Conservation (phyloP, 805 yeast species). For the Candida germanica region DNA sequence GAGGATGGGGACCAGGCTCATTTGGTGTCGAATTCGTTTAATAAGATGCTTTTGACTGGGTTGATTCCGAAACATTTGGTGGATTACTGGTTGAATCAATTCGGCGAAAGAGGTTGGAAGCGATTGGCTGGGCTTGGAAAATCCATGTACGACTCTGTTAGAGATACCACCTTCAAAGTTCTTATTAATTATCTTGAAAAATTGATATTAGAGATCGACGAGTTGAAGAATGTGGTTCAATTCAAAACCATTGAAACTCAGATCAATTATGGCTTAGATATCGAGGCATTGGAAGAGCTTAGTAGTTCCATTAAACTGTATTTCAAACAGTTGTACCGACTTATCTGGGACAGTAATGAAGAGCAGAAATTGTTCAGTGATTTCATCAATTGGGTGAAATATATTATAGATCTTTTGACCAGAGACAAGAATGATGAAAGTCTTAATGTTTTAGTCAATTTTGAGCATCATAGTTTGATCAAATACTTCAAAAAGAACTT, state of each 20-base stretch:
- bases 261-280: constrained; percentile 8
- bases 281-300: constrained; percentile 4
- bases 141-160: constrained; percentile 46
- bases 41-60: constrained; percentile 36
- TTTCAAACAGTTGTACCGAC: constrained; percentile 31
- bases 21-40: not conserved
- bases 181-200: constrained; percentile 57
- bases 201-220: constrained; percentile 44
- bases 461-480: constrained; percentile 21
- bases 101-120: constrained; percentile 65
- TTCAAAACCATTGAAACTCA: constrained; percentile 26
- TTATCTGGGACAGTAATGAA: constrained; percentile 43
- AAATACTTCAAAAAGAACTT: constrained; percentile 22
- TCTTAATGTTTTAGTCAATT: constrained; percentile 11
- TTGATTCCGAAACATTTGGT: constrained; percentile 46
- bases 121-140: constrained; percentile 53
- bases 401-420: constrained; percentile 33
- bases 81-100: constrained; percentile 60
- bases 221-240: constrained; percentile 37
- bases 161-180: constrained; percentile 47
- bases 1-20: not conserved
- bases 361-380: constrained; percentile 46
- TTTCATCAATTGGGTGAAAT: constrained; percentile 44
- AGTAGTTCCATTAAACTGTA: constrained; percentile 18
- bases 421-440: constrained; percentile 33